Evolutionary conservation across 2,329 filamentous ascomycete genomes (phyloP), one percentile per base, ranked within the genome.

Genomic region (Ceratocystis eucalypticola): DNA sequence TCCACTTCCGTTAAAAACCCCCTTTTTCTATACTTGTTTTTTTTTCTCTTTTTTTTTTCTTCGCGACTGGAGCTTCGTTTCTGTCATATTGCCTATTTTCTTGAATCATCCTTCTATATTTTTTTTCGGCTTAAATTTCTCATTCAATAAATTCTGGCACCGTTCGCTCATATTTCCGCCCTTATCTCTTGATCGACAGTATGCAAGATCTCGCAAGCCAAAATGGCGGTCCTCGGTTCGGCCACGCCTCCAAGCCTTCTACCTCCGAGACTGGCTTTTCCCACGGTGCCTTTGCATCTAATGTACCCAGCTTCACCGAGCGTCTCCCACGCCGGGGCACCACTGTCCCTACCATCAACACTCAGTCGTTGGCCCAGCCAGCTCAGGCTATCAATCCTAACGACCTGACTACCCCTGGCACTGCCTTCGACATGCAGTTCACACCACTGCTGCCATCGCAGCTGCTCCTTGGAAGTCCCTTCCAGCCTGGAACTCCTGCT

Each of bases 391-490:
- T 72, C 67, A 84, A 81, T 74, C 80, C 78, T 68, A 83, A 82
- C 72, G 91, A 96, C 70, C 85, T 96, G 84, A 82, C 88, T 70
- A 93, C 89, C 28, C 92, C 94, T 17, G 91, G 89, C 55, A 93
- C 91, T 64, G 91, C 84, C 55, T 96, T 91, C 74, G 94, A 97
- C 74, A 96, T 97, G 93, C 94, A 97, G 78, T 97, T 96, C 77
- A 96, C 94, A 10, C 93, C 94, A 70, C 83, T 99, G 70, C 84
- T 99, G 46, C 94, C 94, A 45, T 97, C 93, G 44, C 91, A 96
- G 77, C 81, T 99, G 71, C 85, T 99, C 30, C 87, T 97, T 63
- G 94, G 94, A 61, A 96, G 91, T 76, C 94, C 94, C 20, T 97
- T 97, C 78, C 94, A 97, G 77, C 91, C 94, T 15, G 94, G 92